Percentiles rank a stretch among this genome's conserved stretches.
Conservation (phyloP, 1,284 basidiomycete species). For the Ceratorhiza oryzae-sativae region DNA sequence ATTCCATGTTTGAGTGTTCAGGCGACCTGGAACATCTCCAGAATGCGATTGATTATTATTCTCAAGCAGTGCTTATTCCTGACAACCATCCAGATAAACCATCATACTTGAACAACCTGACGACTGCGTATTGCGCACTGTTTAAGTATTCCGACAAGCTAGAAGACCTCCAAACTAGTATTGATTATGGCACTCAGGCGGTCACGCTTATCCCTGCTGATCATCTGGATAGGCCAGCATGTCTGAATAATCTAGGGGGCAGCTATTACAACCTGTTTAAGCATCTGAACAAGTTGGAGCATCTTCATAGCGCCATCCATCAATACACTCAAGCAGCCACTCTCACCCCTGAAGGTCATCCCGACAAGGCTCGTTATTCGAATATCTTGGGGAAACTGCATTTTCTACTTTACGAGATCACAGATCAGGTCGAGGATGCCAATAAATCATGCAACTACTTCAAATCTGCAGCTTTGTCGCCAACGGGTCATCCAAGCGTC, state of each 20-base stretch:
- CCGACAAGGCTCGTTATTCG: not conserved
- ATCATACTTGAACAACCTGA: too few species aligned
- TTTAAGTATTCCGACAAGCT: too few species aligned
- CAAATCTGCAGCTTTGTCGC: not conserved
- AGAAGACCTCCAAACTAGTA: too few species aligned
- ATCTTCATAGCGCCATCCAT: not conserved
- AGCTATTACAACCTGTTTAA: not conserved
- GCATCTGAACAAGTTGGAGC: not conserved
- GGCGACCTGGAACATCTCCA: not conserved
- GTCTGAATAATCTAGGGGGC: not conserved
- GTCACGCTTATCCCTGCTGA: not conserved
- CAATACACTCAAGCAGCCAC: not conserved
- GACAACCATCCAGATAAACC: too few species aligned
- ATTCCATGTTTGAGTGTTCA: not conserved
- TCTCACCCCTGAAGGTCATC: not conserved
- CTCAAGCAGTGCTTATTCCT: not conserved
- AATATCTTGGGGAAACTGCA: not conserved
- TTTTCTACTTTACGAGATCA: not conserved
- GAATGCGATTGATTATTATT: not conserved
- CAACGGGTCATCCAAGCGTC: not conserved
- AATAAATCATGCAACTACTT: not conserved
- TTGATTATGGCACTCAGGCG: too few species aligned
- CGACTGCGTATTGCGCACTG: too few species aligned
- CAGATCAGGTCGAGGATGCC: not conserved
- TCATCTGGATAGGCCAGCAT: not conserved